Conservation (phyloP, 495 filamentous ascomycete species). For the Parathielavia appendiculata region DNA sequence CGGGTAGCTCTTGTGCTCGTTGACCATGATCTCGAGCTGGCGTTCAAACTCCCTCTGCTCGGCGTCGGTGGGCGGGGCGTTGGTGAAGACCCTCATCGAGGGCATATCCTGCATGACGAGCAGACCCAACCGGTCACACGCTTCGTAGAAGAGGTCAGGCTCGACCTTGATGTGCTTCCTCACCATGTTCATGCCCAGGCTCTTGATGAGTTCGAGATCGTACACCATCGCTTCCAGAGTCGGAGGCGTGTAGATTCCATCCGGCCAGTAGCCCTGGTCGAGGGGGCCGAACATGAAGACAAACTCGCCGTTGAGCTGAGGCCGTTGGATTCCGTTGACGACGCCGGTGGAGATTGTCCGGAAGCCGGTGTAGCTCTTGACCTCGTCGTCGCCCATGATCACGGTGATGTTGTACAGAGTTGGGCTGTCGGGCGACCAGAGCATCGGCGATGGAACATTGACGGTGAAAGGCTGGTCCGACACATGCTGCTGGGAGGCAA, state of each 20-base stretch:
- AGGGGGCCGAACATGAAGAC: constrained; percentile 62
- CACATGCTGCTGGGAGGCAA: constrained; percentile 29
- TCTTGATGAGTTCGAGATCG: constrained; percentile 56
- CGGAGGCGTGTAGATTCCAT: constrained; percentile 58
- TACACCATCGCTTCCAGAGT: constrained; percentile 60
- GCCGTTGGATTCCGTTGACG: constrained; percentile 55
- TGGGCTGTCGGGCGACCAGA: constrained; percentile 59
- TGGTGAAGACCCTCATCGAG: constrained; percentile 41
- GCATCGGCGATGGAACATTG: constrained; percentile 41
- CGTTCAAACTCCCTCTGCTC: constrained; percentile 58
- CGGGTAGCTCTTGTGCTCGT: constrained; percentile 58
- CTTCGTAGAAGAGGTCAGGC: constrained; percentile 59
- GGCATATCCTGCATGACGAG: constrained; percentile 68
- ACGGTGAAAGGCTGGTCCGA: constrained; percentile 50
- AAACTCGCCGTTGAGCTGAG: constrained; percentile 59
- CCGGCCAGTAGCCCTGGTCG: constrained; percentile 67
- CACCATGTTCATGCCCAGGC: constrained; percentile 60
- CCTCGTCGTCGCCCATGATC: constrained; percentile 48
- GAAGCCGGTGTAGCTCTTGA: constrained; percentile 63
- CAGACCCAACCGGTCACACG: constrained; percentile 59
- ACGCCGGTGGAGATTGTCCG: constrained; percentile 52
- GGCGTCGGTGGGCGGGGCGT: constrained; percentile 34
- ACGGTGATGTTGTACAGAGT: constrained; percentile 59
- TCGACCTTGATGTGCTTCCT: constrained; percentile 72
- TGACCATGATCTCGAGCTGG: constrained; percentile 55